Percentiles rank a stretch among this genome's conserved stretches.
phyloP scores from a whole-genome alignment of 2,329 filamentous ascomycete species.

The Diplodia scrobiculata region DNA sequence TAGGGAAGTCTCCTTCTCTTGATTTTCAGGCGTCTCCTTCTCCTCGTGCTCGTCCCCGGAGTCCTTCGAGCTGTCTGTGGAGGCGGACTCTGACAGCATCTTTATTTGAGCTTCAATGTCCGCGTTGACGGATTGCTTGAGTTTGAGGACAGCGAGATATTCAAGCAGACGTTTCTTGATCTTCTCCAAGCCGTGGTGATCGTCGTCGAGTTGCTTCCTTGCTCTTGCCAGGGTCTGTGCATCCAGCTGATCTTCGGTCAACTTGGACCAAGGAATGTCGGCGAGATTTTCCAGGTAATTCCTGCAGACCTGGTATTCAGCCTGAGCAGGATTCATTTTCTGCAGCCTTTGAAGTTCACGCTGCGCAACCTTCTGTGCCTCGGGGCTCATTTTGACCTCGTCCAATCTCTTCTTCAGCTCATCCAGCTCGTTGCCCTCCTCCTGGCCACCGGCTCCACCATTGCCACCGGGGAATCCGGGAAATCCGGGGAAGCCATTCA shows the following conservation, averaged over 20 bases:
- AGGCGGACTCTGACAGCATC: constrained; percentile 52
- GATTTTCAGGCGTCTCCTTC: constrained; percentile 56
- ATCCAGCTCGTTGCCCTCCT: constrained; percentile 85
- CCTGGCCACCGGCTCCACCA: constrained; percentile 63
- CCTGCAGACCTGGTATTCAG: constrained; percentile 90
- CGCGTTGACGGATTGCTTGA: constrained; percentile 89
- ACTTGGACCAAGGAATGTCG: constrained; percentile 88
- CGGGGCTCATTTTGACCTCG: constrained; percentile 75
- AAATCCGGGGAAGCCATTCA: constrained; percentile 39
- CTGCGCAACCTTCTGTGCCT: constrained; percentile 87
- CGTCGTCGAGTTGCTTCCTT: constrained; percentile 86
- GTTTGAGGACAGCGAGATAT: constrained; percentile 90
- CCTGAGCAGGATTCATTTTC: constrained; percentile 95
- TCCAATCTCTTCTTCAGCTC: constrained; percentile 87
- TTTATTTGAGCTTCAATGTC: constrained; percentile 77
- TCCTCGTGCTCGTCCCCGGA: constrained; percentile 40
- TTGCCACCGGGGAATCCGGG: constrained; percentile 50
- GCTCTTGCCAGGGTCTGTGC: constrained; percentile 76
- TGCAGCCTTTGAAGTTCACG: constrained; percentile 83
- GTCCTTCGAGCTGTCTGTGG: constrained; percentile 30
- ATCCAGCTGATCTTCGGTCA: constrained; percentile 83
- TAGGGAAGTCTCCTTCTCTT: constrained; percentile 35
- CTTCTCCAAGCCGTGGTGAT: constrained; percentile 94
- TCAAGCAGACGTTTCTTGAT: constrained; percentile 96
- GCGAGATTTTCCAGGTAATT: constrained; percentile 92